Percentiles rank a stretch among this genome's conserved stretches.
Conservation (phyloP, 768 basidiomycete genomes). For the Nidularia pulvinata region DNA sequence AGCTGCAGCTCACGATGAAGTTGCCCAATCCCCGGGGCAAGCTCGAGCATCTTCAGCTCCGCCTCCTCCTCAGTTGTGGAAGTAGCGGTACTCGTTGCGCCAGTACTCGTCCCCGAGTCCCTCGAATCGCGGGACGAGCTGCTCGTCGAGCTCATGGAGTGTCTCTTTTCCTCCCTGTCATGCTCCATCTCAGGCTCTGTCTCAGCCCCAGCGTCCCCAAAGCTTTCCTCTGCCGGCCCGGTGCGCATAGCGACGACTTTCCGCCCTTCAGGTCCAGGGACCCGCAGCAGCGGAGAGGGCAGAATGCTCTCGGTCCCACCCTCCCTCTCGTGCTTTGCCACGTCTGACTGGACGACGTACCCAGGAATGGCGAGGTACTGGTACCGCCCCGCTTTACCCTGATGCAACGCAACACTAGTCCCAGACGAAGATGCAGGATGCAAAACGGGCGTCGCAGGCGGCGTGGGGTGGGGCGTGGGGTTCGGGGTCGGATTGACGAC, state of each 20-base stretch:
- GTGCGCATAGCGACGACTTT: background rate
- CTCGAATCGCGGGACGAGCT: no score
- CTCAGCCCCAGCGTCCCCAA: no score
- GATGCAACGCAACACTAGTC: background rate
- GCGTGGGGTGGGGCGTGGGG: constrained; percentile 77
- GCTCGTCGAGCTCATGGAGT: no score
- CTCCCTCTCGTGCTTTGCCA: background rate
- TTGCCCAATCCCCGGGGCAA: no score
- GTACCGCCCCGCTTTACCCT: background rate
- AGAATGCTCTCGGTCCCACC: background rate
- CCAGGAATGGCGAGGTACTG: constrained; percentile 14
- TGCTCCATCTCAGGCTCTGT: no score
- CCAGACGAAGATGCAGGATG: background rate
- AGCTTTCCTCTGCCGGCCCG: background rate
- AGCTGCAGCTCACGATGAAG: no score
- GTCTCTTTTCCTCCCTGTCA: no score
- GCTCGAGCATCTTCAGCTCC: no score
- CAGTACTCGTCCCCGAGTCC: no score
- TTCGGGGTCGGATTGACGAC: constrained; percentile 79
- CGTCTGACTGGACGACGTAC: background rate
- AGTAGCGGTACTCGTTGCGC: no score
- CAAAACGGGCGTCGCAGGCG: constrained; percentile 67
- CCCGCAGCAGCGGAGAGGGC: background rate
- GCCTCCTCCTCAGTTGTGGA: no score
- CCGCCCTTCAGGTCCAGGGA: constrained; percentile 1